phyloP scores from a whole-genome alignment of 192 early-diverging fungal genomes.

The Coemansia erecta region DNA sequence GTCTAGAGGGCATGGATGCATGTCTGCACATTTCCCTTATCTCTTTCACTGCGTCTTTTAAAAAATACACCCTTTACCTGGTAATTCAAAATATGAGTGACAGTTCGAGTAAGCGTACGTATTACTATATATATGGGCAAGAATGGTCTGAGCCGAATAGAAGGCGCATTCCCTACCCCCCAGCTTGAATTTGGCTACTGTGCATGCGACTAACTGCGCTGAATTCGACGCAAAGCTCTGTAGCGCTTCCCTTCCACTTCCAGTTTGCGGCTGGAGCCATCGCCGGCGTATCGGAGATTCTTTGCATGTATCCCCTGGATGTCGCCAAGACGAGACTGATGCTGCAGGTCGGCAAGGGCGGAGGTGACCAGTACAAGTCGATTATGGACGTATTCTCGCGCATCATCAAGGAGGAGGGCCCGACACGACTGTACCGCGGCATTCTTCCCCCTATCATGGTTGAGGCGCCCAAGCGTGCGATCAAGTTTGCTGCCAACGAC shows the following conservation, averaged over 20 bases:
- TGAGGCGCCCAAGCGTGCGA: slow-evolving; percentile 96
- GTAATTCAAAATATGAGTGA: too few species aligned
- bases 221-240: slow-evolving; percentile 3
- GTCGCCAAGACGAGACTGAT: slow-evolving; percentile 96
- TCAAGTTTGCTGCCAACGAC: slow-evolving; percentile 96
- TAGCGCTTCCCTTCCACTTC: slow-evolving; percentile 75
- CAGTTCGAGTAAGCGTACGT: too few species aligned
- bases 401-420: slow-evolving; percentile 71
- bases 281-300: slow-evolving; percentile 88
- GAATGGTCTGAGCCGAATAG: too few species aligned
- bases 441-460: slow-evolving; percentile 95
- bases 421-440: slow-evolving; percentile 76
- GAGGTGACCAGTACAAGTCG: slow-evolving; percentile 58
- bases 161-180: too few species aligned
- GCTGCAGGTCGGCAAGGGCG: slow-evolving; percentile 66
- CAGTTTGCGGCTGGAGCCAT: slow-evolving; percentile 78
- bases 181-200: too few species aligned
- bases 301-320: slow-evolving; percentile 92
- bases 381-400: slow-evolving; percentile 64
- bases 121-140: too few species aligned
- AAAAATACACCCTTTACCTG: too few species aligned
- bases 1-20: neutral
- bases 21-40: neutral
- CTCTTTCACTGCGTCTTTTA: neutral
- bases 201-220: too few species aligned